Conservation (phyloP, 371 early-diverging fungal species). For the Actinomortierella ambigua region DNA sequence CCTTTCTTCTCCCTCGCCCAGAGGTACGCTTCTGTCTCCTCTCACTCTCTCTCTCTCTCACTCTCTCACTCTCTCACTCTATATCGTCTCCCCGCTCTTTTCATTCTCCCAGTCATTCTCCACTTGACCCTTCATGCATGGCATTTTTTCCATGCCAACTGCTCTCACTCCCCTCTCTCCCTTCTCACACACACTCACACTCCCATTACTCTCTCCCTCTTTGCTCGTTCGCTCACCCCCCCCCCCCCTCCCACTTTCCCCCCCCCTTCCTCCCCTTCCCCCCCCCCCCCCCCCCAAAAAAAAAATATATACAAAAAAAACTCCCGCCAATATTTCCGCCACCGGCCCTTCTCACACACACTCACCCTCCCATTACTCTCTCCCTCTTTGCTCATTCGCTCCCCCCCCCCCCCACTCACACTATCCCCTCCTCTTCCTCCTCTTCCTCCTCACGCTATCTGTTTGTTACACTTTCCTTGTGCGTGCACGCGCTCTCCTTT, state of each 20-base stretch:
- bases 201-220: constrained; percentile 2
- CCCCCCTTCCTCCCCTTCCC: neutral
- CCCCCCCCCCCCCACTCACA: no score
- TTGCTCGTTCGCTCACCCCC: no score
- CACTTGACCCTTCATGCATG: neutral
- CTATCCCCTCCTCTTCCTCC: no score
- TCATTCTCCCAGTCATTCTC: neutral
- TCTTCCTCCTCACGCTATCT: no score
- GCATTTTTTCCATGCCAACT: neutral
- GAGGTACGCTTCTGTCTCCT: no score
- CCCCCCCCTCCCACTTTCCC: constrained; percentile 3
- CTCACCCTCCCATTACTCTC: neutral
- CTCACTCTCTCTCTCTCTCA: neutral
- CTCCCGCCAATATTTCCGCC: constrained; percentile 2
- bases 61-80: neutral
- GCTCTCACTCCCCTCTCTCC: constrained; percentile 1
- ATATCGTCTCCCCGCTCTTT: neutral
- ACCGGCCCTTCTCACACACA: neutral
- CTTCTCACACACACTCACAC: neutral
- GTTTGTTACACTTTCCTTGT: no score
- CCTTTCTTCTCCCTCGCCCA: neutral
- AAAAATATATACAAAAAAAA: no score
- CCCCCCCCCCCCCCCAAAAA: no score
- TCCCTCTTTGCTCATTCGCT: neutral
- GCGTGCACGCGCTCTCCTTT: no score